Evolutionary conservation across 2,329 filamentous ascomycete genomes (phyloP), one percentile per base, ranked within the genome.

Genomic region (Verticillium zaregamsianum): DNA sequence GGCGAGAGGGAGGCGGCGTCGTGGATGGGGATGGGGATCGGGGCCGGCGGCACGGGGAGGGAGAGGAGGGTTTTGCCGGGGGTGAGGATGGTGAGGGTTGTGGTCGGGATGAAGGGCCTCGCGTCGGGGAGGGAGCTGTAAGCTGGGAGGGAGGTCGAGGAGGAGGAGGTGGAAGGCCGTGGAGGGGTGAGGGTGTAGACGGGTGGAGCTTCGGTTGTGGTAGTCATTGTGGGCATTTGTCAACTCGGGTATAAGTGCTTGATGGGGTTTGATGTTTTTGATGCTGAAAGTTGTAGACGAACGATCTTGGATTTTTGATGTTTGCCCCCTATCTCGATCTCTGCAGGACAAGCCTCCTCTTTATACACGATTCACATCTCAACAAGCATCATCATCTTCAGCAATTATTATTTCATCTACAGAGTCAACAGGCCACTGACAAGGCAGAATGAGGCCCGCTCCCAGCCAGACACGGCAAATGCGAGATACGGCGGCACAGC

Each of bases 81-180:
- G 0, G 80, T 74, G 64, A 83, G 76, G 66, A 86, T 78, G 63
- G 84, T 81, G 28, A 86, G 74, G 12, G 76, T 73, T 25, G 73
- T 71, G 1, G 79, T 80, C 3, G 81, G 74, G 8, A 61, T 64
- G 70, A 85, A 84, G 57, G 68, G 31, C 12, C 14, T 17, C 17
- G 35, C 5, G 20, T 66, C 52, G 23, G 68, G 6, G 5, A 25
- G 61, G 66, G 71, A 60, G 17, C 60, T 61, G 61, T 71, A 69
- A 9, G 71, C 67, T 11, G 75, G 74, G 1, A 70, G 70, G 5
- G 66, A 62, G 25, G 65, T 65, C 40, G 63, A 58, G 40, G 37
- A 62, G 65, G 57, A 62, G 59, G 49, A 57, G 59, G 55, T 61
- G 35, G 45, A 63, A 60, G 64, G 63, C 59, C 59, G 65, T 9